A percentile compares a stretch with the other conserved stretches of the same genome.
phyloP scores from a whole-genome alignment of 306 rosid genomes.

The Senna tora region DNA sequence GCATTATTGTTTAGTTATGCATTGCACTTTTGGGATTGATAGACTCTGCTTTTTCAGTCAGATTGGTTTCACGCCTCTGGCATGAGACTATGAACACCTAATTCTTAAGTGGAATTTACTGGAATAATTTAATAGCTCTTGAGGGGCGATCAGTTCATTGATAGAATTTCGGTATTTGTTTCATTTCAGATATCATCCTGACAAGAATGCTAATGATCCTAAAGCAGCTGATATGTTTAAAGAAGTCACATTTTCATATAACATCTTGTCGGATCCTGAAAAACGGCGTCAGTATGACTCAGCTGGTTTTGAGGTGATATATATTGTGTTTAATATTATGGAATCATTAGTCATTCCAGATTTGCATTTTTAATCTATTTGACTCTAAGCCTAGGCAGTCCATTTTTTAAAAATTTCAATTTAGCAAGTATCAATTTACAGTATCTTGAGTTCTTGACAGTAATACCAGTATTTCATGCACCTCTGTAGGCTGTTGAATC shows the following conservation, averaged over 20 bases:
- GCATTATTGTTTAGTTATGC: neutral
- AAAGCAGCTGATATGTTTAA: conserved; percentile 94
- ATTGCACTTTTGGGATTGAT: neutral
- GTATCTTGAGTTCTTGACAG: conserved; percentile 4
- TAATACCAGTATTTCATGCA: conserved; percentile 35
- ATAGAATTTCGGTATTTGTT: conserved; percentile 28
- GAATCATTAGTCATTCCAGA: conserved; percentile 21
- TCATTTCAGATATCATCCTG: conserved; percentile 90
- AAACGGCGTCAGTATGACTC: conserved; percentile 88
- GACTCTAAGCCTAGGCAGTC: neutral
- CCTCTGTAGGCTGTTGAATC: conserved; percentile 81
- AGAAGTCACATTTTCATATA: conserved; percentile 94
- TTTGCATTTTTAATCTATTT: conserved; percentile 30
- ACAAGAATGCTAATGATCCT: conserved; percentile 98
- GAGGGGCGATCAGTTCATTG: conserved; percentile 18
- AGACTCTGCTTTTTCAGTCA: conserved; percentile 17
- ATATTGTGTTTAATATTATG: conserved; percentile 22
- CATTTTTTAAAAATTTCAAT: conserved; percentile 9
- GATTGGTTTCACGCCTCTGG: conserved; percentile 31
- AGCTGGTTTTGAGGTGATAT: conserved; percentile 93
- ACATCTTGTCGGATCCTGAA: conserved; percentile 85
- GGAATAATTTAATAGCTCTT: conserved; percentile 4
- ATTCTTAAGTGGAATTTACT: conserved; percentile 24
- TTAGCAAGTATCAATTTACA: neutral
- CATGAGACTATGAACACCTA: neutral